A percentile compares a stretch with the other conserved stretches of the same genome.
phyloP scores from a whole-genome alignment of 2,329 filamentous ascomycete species.

The Penicillium nordicum region DNA sequence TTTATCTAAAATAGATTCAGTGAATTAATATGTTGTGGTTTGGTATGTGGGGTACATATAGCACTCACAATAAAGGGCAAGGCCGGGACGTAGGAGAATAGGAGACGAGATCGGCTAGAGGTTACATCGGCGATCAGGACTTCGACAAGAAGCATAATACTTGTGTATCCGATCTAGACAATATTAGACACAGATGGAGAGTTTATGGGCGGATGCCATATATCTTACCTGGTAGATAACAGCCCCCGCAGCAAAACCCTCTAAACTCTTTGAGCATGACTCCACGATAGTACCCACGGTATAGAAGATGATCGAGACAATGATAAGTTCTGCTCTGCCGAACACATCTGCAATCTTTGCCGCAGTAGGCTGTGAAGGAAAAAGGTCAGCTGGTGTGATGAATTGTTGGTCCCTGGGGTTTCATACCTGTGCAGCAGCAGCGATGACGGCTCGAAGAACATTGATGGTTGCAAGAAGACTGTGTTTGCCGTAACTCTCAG shows the following conservation, averaged over 20 bases:
- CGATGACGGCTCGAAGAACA: constrained; percentile 57
- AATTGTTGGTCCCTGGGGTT: background rate
- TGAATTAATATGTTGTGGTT: background rate
- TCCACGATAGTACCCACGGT: constrained; percentile 57
- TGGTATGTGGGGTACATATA: no score
- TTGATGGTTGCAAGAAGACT: constrained; percentile 58
- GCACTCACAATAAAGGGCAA: constrained; percentile 51
- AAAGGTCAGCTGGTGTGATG: background rate
- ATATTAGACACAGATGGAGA: background rate
- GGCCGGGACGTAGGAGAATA: constrained; percentile 64
- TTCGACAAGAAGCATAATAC: constrained; percentile 59
- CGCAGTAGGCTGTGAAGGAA: constrained; percentile 47
- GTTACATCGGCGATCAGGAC: constrained; percentile 64
- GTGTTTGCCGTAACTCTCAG: constrained; percentile 51
- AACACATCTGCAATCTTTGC: constrained; percentile 64
- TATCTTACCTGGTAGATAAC: constrained; percentile 52
- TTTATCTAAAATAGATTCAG: constrained; percentile 43
- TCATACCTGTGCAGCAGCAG: constrained; percentile 52
- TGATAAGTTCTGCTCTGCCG: constrained; percentile 58
- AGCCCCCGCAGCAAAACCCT: constrained; percentile 56
- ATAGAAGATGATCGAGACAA: constrained; percentile 56
- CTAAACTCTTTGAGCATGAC: constrained; percentile 48
- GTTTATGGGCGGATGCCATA: background rate
- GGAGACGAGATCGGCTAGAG: constrained; percentile 59
- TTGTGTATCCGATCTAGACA: constrained; percentile 57